Evolutionary conservation across 2,329 filamentous ascomycete species (phyloP), one percentile per base, ranked within the genome.

Genomic region (Tolypocladium ovalisporum): DNA sequence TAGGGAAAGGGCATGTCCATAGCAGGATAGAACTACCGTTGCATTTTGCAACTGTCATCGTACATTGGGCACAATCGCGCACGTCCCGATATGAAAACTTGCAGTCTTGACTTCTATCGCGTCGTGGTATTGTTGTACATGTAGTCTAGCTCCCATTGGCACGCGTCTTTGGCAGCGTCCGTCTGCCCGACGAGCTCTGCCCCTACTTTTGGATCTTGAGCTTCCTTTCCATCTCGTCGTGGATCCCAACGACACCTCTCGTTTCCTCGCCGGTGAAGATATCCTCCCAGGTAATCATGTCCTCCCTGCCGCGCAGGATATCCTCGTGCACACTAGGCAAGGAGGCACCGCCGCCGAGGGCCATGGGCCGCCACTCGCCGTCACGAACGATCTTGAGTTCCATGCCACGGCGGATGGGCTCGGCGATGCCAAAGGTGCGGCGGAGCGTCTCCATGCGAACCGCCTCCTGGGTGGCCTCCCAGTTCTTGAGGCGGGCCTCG

Each of bases 171-270:
- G 13, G 42, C 40, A 15, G 24, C 27, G 29, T 29, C 22, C 44
- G 7, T 32, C 27, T 29, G 15, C 44, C n/a, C n/a, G 44, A n/a
- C 44, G 12, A n/a, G 29, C 27, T 35, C 29, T 13, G 5, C 51
- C 12, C 9, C 53, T 54, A 44, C 39, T 32, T 42, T 22, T 69
- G 65, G 70, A 97, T 95, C 80, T 86, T 88, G 73, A 96, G 78
- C 81, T 90, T 90, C 74, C 84, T 83, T 84, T 97, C 93, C 85
- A 97, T 91, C 83, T 97, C 93, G 58, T 90, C 87, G 66, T 97
- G 91, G 74, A 97, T 86, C 56, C 86, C 84, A 29, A 86, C 83
- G 47, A 84, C 77, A 60, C 83, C 81, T 66, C 85, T 81, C 70
- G 84, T 81, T 73, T 93, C 90, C 65, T 89, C 87, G 59, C 90